Base-by-base conservation (phyloP, 352 stramenopile species). In the Phytophthora litchii region DNA sequence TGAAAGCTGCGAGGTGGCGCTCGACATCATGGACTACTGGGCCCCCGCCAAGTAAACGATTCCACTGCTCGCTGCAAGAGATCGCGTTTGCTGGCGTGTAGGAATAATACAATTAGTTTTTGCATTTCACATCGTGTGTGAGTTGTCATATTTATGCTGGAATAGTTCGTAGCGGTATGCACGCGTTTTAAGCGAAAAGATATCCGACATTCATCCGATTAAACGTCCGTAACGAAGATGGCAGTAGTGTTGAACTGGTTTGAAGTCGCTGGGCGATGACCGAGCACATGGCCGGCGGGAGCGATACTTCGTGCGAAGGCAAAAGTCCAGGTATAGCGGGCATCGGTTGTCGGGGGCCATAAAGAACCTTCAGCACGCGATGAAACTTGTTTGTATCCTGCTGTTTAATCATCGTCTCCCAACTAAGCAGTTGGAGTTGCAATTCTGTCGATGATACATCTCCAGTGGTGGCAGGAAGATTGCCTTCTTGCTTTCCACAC, bases 11-110 rank as follows among this genome's bases (percentile, higher is more conserved):
- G 77, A 97, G 60, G 96, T 99, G 14, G 97, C 96, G 16, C 80
- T 99, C 35, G 97, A 99, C 81, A 97, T 96, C 63, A 96, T 96
- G 60, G 96, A 99, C 75, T 99, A 99, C 78, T 99, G 89, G 89
- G 75, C 78, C 3, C 70, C 76, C 34, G 77, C 63, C 59, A 86
- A 84, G 66, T 74, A 76, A 64, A 46, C 12, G 4, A 32, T 37
- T 55, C 14, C 17, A 45, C 19, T 36, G 23, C 29, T 34, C 27
- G 16, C 14, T 43, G 23, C 19, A 20, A 41, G 25, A 47, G 16
- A 11, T 44, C 40, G 36, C 37, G 45, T 51, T 45, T 53, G 36
- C 46, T 52, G 42, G 43, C 47, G 43, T 70, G 47, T 60, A 63
- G 36, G 37, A 66, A 62, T 68, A 65, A 66, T 69, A 69, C 53